phyloP scores from a whole-genome alignment of 805 yeast genomes.

The Kodamaea fukazawae region DNA sequence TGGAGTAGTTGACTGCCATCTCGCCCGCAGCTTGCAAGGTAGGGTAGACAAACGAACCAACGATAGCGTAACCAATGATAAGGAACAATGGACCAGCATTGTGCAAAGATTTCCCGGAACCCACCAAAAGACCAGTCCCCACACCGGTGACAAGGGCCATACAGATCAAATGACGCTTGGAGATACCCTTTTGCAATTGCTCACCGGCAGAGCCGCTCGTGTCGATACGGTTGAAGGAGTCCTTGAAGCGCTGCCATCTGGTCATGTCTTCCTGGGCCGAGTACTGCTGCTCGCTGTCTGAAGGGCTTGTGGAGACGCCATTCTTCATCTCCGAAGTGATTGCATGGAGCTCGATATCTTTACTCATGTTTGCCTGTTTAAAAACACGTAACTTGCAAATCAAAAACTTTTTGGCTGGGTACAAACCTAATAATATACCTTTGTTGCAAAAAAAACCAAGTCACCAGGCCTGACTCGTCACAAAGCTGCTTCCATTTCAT shows the following conservation, averaged over 20 bases:
- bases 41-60: slow-evolving; percentile 35
- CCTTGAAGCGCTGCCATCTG: slow-evolving; percentile 27
- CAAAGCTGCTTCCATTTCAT: too few relatives aligned
- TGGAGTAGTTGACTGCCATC: slow-evolving; percentile 58
- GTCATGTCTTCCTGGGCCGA: slow-evolving; percentile 10
- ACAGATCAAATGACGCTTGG: slow-evolving; percentile 39
- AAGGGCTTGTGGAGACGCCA: slow-evolving; percentile 9
- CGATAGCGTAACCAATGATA: slow-evolving; percentile 32
- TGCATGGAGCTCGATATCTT: slow-evolving; percentile 17
- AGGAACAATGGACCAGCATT: slow-evolving; percentile 39
- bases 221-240: slow-evolving; percentile 25
- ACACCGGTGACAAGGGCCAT: slow-evolving; percentile 39
- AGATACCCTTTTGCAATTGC: slow-evolving; percentile 27
- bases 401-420: slow-evolving; percentile 1
- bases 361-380: slow-evolving; percentile 3
- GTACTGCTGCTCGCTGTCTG: slow-evolving; percentile 16
- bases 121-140: slow-evolving; percentile 45
- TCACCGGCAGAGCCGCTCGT: slow-evolving; percentile 18
- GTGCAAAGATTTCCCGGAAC: slow-evolving; percentile 34
- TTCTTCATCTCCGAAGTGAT: slow-evolving; percentile 16
- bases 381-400: neutral
- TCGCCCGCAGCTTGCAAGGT: slow-evolving; percentile 44
- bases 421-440: neutral
- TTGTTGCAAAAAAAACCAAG: neutral
- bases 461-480: too few relatives aligned